Evolutionary conservation across 768 basidiomycete species (phyloP).

Genomic region (Kondoa subrosea): DNA sequence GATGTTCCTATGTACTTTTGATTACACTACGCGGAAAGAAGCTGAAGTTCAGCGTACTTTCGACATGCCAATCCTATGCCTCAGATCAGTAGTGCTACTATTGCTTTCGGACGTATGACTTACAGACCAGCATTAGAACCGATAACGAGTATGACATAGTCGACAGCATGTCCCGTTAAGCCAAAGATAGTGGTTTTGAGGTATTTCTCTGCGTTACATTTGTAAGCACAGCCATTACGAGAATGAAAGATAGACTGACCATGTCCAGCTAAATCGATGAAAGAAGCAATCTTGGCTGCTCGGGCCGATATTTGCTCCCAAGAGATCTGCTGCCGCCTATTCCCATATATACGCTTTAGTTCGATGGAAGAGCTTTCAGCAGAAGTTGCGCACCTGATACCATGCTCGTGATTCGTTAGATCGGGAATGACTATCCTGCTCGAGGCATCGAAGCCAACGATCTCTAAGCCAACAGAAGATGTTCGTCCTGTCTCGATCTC

Average conservation of each 20-base stretch:
- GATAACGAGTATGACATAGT: constrained; percentile 71
- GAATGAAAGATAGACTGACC: constrained; percentile 58
- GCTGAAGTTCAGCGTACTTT: too few species aligned
- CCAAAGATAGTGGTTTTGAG: constrained; percentile 76
- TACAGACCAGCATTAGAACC: constrained; percentile 65
- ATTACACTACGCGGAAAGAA: too few species aligned
- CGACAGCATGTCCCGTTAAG: constrained; percentile 75
- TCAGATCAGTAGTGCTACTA: neutral
- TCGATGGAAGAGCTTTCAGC: neutral
- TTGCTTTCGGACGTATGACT: constrained; percentile 32
- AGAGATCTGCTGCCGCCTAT: constrained; percentile 55
- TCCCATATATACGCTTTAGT: neutral
- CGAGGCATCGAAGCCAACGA: constrained; percentile 31
- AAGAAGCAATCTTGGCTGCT: constrained; percentile 81
- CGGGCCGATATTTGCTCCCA: constrained; percentile 90
- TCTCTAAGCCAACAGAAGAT: constrained; percentile 83
- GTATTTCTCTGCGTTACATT: constrained; percentile 22
- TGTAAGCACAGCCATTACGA: neutral
- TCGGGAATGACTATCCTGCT: constrained; percentile 22
- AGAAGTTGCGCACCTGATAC: constrained; percentile 21
- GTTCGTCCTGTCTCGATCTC: constrained; percentile 92
- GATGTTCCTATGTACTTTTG: too few species aligned
- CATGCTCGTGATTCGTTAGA: constrained; percentile 22
- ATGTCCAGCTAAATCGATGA: constrained; percentile 91
- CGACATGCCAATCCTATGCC: constrained; percentile 45